Evolutionary conservation across 208 protist genomes (phyloP).

Genomic region (Hexamita inflata): DNA sequence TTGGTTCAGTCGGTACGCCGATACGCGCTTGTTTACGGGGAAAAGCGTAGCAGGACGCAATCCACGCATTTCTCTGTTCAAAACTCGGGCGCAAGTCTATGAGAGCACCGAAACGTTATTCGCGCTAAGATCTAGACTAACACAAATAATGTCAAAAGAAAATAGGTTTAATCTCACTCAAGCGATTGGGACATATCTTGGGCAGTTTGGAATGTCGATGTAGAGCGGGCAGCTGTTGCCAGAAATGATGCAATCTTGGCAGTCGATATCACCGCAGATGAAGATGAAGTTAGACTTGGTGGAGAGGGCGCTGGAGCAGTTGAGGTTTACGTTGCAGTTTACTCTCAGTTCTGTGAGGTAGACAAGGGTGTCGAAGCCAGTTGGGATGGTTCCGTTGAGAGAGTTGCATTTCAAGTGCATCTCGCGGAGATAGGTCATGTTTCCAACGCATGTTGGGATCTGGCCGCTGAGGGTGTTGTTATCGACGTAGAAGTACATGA

Average conservation of each 20-base stretch:
- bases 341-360: constrained; percentile 3
- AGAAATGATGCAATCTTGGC: constrained; percentile 11
- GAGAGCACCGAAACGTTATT: no score
- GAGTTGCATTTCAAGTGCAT: constrained; percentile 24
- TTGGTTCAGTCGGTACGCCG: no score
- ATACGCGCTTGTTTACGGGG: no score
- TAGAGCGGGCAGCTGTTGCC: no score
- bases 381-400: constrained; percentile 2
- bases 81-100: no score
- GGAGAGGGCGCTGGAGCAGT: background rate
- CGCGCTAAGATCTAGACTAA: no score
- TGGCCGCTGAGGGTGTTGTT: constrained; percentile 7
- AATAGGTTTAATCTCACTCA: no score
- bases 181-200: no score
- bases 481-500: constrained; percentile 8
- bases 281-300: constrained; percentile 1
- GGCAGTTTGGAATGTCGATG: no score
- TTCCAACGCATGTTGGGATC: constrained; percentile 16
- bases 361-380: background rate
- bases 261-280: background rate
- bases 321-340: constrained; percentile 21
- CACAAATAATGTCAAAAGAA: no score
- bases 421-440: background rate
- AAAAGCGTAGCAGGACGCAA: no score
- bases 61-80: no score